These are phyloP conservation scores for Pythium guiyangense DNA, from an alignment of 352 stramenopile genomes.

Conservation along the genomic window DNA sequence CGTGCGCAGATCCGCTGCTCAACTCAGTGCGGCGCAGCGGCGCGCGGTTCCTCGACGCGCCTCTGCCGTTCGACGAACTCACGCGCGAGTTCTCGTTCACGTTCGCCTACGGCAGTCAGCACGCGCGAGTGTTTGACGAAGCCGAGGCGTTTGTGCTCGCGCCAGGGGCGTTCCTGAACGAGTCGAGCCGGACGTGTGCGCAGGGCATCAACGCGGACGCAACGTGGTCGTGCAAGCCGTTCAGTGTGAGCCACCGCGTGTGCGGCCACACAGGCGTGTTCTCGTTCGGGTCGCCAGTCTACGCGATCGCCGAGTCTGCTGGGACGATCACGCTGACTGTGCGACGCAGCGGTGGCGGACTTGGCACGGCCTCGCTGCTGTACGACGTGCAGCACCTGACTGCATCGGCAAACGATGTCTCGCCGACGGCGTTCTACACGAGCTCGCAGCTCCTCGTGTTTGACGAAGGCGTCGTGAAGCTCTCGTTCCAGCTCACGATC, in stretches of 20 bases:
- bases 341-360: slow-evolving; percentile 78
- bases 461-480: slow-evolving; percentile 64
- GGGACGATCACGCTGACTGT: slow-evolving; percentile 81
- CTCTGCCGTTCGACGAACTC: slow-evolving; percentile 87
- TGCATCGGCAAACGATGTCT: slow-evolving; percentile 71
- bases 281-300: slow-evolving; percentile 82
- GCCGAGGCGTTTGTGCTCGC: slow-evolving; percentile 77
- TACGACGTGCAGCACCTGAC: slow-evolving; percentile 88
- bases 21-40: slow-evolving; percentile 91
- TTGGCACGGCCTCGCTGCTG: slow-evolving; percentile 59
- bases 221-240: slow-evolving; percentile 57
- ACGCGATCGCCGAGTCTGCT: slow-evolving; percentile 71
- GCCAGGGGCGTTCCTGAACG: slow-evolving; percentile 33
- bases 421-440: slow-evolving; percentile 86
- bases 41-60: slow-evolving; percentile 48
- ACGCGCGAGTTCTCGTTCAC: slow-evolving; percentile 86
- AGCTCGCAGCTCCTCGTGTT: slow-evolving; percentile 78
- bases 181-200: slow-evolving; percentile 43
- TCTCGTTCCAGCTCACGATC: slow-evolving; percentile 90
- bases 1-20: slow-evolving; percentile 89
- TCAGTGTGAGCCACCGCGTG: slow-evolving; percentile 68
- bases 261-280: slow-evolving; percentile 91
- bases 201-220: slow-evolving; percentile 58
- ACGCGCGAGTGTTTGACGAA: slow-evolving; percentile 90
- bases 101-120: slow-evolving; percentile 90